A percentile compares a stretch with the other conserved stretches of the same genome.
These are phyloP conservation scores for Discostella stelligera DNA, from an alignment of 352 stramenopile species.

Conservation along the genomic window DNA sequence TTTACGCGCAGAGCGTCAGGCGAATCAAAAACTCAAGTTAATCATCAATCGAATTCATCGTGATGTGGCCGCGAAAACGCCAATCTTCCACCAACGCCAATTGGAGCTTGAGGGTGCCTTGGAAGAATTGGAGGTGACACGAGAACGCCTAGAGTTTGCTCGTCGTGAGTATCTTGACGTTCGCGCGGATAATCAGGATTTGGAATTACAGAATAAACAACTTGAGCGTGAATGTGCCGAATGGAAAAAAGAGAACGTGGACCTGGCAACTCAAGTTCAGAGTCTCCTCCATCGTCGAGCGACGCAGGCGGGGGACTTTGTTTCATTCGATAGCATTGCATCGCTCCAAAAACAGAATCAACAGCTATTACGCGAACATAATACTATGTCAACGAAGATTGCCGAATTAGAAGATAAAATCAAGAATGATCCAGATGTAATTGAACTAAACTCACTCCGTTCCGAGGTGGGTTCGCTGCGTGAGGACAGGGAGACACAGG, in stretches of 20 bases:
- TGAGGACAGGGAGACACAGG: constrained; percentile 81
- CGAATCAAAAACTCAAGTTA: constrained; percentile 88
- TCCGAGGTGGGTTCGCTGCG: constrained; percentile 86
- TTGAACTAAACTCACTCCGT: constrained; percentile 74
- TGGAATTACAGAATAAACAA: constrained; percentile 79
- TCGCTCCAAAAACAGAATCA: constrained; percentile 91
- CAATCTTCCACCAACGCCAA: constrained; percentile 87
- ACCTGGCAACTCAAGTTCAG: constrained; percentile 91
- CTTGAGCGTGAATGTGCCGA: constrained; percentile 84
- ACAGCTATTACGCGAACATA: constrained; percentile 84
- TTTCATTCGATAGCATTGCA: constrained; percentile 87
- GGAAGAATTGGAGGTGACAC: constrained; percentile 84
- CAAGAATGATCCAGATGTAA: constrained; percentile 73
- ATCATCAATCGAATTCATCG: constrained; percentile 89
- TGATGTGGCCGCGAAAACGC: constrained; percentile 90
- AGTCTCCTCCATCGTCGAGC: constrained; percentile 75
- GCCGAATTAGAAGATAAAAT: constrained; percentile 63
- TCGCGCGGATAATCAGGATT: constrained; percentile 56
- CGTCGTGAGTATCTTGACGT: constrained; percentile 79
- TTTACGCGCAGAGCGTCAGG: constrained; percentile 82
- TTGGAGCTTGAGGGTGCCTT: constrained; percentile 89
- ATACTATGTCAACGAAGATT: constrained; percentile 55
- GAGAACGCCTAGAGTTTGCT: constrained; percentile 70
- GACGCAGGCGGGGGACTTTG: constrained; percentile 60
- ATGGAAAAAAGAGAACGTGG: constrained; percentile 85